Conservation (phyloP, 768 basidiomycete genomes). For the Tricholoma bakamatsutake region DNA sequence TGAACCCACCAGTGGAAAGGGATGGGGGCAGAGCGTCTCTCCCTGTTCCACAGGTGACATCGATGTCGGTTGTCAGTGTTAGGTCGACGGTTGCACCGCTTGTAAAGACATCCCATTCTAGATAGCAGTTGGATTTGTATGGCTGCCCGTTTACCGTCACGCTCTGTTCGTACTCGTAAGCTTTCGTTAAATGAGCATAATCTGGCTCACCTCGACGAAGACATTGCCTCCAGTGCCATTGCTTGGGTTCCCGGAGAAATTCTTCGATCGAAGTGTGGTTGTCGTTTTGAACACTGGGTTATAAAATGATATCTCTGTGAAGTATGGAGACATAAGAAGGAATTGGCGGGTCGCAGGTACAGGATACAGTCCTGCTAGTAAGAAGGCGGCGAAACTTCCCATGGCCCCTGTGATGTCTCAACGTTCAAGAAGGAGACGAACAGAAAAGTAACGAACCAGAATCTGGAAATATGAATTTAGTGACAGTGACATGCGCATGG, state of each 20-base stretch:
- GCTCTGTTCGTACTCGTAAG: slow-evolving; percentile 27
- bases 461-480: slow-evolving; percentile 10
- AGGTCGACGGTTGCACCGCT: slow-evolving; percentile 48
- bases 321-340: slow-evolving; percentile 57
- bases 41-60: slow-evolving; percentile 44
- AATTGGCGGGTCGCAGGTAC: slow-evolving; percentile 55
- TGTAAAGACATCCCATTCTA: slow-evolving; percentile 62
- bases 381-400: slow-evolving; percentile 57
- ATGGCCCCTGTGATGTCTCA: slow-evolving; percentile 42
- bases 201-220: slow-evolving; percentile 44
- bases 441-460: slow-evolving; percentile 12
- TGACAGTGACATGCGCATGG: not conserved
- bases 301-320: slow-evolving; percentile 53
- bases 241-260: slow-evolving; percentile 9
- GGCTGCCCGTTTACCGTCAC: slow-evolving; percentile 51
- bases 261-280: slow-evolving; percentile 45
- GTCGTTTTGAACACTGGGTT: slow-evolving; percentile 54
- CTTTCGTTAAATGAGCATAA: not conserved
- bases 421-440: not conserved
- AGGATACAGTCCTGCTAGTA: slow-evolving; percentile 56
- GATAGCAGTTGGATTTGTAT: slow-evolving; percentile 58
- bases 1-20: slow-evolving; percentile 58
- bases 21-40: slow-evolving; percentile 49
- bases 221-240: not conserved
- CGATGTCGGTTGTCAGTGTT: slow-evolving; percentile 48